A percentile compares a stretch with the other conserved stretches of the same genome.
Conservation (phyloP, 352 stramenopile genomes). For the Aphanomyces cochlioides region DNA sequence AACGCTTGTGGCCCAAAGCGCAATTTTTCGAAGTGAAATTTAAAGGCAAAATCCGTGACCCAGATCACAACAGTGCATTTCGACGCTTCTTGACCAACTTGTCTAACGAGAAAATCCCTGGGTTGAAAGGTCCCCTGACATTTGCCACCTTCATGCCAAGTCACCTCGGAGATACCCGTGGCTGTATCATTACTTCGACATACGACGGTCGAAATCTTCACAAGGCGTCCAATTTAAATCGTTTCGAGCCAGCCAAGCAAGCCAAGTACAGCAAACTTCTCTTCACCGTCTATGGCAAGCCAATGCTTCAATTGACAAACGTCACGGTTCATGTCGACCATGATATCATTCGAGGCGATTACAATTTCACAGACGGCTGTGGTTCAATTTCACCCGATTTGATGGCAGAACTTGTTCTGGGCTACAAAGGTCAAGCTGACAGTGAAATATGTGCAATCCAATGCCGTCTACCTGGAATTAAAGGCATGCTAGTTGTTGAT, state of each 20-base stretch:
- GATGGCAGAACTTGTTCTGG: slow-evolving; percentile 13
- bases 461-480: background rate
- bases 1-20: background rate
- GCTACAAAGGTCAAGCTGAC: background rate
- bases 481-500: background rate
- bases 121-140: background rate
- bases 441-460: background rate
- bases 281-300: background rate
- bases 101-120: background rate
- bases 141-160: background rate
- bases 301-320: background rate
- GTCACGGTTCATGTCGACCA: background rate
- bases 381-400: background rate
- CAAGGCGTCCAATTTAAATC: slow-evolving; percentile 3
- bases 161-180: background rate
- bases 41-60: background rate
- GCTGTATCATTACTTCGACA: background rate
- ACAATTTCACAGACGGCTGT: slow-evolving; percentile 1
- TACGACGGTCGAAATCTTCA: background rate
- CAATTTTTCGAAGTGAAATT: background rate
- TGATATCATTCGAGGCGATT: background rate
- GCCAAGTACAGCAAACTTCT: slow-evolving; percentile 8
- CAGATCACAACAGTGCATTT: background rate
- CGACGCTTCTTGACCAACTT: slow-evolving; percentile 1
- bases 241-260: background rate